phyloP scores from a whole-genome alignment of 2,329 filamentous ascomycete genomes.

The Whalleya microplaca region DNA sequence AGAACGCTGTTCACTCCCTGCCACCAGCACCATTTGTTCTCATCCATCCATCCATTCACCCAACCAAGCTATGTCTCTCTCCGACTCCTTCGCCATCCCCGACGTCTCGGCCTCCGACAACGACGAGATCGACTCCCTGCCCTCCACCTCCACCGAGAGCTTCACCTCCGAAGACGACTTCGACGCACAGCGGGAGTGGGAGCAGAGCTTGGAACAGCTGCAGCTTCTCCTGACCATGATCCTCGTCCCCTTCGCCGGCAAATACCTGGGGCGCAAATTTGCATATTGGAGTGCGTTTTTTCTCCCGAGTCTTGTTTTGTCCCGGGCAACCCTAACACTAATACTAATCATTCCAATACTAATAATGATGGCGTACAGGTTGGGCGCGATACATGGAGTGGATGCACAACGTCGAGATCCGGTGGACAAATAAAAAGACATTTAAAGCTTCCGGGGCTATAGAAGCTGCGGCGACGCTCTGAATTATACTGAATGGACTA shows the following conservation, averaged over 20 bases:
- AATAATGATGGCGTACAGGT: slow-evolving; percentile 53
- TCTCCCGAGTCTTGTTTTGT: no score
- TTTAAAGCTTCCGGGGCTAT: slow-evolving; percentile 67
- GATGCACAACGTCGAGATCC: slow-evolving; percentile 80
- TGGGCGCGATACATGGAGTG: slow-evolving; percentile 95
- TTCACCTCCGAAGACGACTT: slow-evolving; percentile 64
- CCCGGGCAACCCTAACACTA: slow-evolving; percentile 7
- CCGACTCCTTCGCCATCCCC: slow-evolving; percentile 57
- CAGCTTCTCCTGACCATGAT: slow-evolving; percentile 95
- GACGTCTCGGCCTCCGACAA: slow-evolving; percentile 53
- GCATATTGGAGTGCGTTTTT: slow-evolving; percentile 86
- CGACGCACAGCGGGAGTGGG: slow-evolving; percentile 94
- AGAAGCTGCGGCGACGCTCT: slow-evolving; percentile 60
- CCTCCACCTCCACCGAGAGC: slow-evolving; percentile 59
- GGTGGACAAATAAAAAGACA: slow-evolving; percentile 62
- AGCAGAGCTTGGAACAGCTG: slow-evolving; percentile 89
- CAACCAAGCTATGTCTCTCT: slow-evolving; percentile 38
- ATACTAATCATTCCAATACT: slow-evolving; percentile 17
- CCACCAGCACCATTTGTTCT: slow-evolving; percentile 14
- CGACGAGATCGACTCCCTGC: slow-evolving; percentile 66
- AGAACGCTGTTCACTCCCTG: slow-evolving; percentile 19
- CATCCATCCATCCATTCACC: slow-evolving; percentile 31
- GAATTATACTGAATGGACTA: slow-evolving; percentile 29
- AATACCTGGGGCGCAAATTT: slow-evolving; percentile 92
- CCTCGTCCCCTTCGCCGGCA: slow-evolving; percentile 88